Percentiles rank a stretch among this genome's conserved stretches.
These are phyloP conservation scores for Boletus edulis DNA, from an alignment of 768 basidiomycete species.

Conservation along the genomic window DNA sequence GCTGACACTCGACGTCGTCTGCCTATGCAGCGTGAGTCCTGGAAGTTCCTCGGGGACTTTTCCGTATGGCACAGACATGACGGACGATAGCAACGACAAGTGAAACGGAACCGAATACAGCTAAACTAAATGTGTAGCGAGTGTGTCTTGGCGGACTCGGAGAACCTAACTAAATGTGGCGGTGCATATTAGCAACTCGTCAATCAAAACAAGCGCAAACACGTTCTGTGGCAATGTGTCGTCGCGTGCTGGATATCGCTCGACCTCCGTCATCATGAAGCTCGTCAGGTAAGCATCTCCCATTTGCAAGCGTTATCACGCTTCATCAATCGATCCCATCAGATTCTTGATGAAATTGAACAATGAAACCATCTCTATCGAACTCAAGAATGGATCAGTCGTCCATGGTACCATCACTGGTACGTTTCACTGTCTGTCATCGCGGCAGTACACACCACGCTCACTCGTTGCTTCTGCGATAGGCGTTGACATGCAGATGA, in stretches of 20 bases:
- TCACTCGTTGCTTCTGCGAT: constrained; percentile 7
- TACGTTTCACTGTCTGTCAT: constrained; percentile 34
- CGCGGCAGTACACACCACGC: background rate
- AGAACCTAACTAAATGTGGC: no score
- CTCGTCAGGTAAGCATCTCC: constrained; percentile 63
- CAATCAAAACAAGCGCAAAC: constrained; percentile 22
- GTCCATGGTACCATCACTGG: constrained; percentile 98
- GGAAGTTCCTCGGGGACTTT: background rate
- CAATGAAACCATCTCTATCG: constrained; percentile 98
- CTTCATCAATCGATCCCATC: constrained; percentile 12
- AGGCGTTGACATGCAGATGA: constrained; percentile 99
- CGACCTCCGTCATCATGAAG: constrained; percentile 58
- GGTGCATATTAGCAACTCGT: no score
- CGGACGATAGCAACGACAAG: no score
- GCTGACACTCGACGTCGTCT: background rate
- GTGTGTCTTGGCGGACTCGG: no score
- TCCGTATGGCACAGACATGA: background rate
- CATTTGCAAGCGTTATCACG: constrained; percentile 1
- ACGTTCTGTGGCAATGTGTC: constrained; percentile 13
- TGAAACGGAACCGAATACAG: no score
- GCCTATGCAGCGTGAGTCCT: background rate
- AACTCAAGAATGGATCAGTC: constrained; percentile 95
- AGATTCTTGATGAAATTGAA: constrained; percentile 99
- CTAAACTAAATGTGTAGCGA: no score
- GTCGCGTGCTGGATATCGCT: constrained; percentile 18